Evolutionary conservation across 2,329 filamentous ascomycete genomes (phyloP), one percentile per base, ranked within the genome.

Genomic region (Trichoderma koningii): DNA sequence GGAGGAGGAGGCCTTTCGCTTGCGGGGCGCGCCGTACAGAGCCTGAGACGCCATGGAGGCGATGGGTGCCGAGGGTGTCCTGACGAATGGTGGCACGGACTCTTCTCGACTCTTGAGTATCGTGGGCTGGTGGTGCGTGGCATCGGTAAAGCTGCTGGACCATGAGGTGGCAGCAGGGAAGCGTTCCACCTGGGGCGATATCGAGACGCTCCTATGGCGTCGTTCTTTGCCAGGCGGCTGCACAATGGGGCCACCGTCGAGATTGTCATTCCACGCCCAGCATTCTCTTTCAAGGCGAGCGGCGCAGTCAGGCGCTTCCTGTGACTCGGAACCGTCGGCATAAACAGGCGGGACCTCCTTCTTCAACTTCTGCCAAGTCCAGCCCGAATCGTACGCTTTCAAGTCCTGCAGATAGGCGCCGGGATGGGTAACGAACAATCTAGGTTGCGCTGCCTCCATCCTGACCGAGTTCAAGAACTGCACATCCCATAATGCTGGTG

Each of bases 381-480:
- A 93, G 5, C 82, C 81, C 10, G 78, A 73, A 50, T 83, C 80
- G 44, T 83, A 82, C 5, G 83, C 80, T 38, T 81, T 76, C 15
- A 78, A 74, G 67, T 87, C 84, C 71, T 94, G 91, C 2, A 91
- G 77, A 69, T 94, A 94, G 1, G 89, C 88, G 69, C 90, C 87
- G 3, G 88, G 85, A 66, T 91, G 89, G 1, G 91, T 94, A 65
- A 93, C 82, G 76, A 90, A 94, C 14, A 94, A 82, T 9, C 90
- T 83, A 67, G 87, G 87, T 68, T 84, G 82, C 10, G 85, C 82
- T 34, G 87, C 83, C 71, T 88, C 87, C 90, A 93, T 93, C 71
- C 91, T 84, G 44, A 93, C 85, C 55, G 89, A 87, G 56, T 82
- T 82, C 30, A 94, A 81, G 68, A 93, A 93, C 10, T 85, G 81